Evolutionary conservation across 768 basidiomycete species (phyloP).

Genomic region (Naganishia randhawae): DNA sequence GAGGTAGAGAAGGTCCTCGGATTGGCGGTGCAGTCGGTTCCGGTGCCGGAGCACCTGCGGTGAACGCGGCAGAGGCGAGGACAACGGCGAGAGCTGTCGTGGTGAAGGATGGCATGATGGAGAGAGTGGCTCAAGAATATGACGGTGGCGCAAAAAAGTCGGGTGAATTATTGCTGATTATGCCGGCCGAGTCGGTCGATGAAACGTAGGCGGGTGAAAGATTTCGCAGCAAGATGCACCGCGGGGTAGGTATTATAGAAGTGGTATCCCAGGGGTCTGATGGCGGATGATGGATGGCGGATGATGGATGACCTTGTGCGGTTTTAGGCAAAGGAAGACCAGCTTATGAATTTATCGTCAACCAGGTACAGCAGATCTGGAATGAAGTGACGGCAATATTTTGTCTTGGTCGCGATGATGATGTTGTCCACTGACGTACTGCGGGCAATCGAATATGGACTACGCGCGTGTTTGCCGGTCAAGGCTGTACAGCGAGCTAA

Average conservation of each 20-base stretch:
- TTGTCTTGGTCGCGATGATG: slow-evolving; percentile 3
- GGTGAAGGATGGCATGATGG: slow-evolving; percentile 2
- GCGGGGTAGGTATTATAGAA: not conserved
- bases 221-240: too few species aligned
- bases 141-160: not conserved
- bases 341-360: not conserved
- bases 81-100: not conserved
- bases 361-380: not conserved
- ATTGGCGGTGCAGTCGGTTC: slow-evolving; percentile 14
- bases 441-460: not conserved
- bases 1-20: slow-evolving; percentile 23
- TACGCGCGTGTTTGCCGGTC: slow-evolving; percentile 3
- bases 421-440: slow-evolving; percentile 2
- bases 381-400: not conserved
- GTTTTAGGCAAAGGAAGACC: too few species aligned
- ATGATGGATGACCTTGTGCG: too few species aligned
- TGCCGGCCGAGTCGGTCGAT: not conserved
- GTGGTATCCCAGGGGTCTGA: too few species aligned
- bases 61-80: slow-evolving; percentile 6
- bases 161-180: not conserved
- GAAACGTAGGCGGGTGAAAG: too few species aligned
- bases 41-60: slow-evolving; percentile 7
- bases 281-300: too few species aligned
- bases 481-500: slow-evolving; percentile 1
- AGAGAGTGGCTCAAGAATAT: not conserved